Base-by-base conservation (phyloP, 371 early-diverging fungal species). In the Dinochytrium kinnereticum region DNA sequence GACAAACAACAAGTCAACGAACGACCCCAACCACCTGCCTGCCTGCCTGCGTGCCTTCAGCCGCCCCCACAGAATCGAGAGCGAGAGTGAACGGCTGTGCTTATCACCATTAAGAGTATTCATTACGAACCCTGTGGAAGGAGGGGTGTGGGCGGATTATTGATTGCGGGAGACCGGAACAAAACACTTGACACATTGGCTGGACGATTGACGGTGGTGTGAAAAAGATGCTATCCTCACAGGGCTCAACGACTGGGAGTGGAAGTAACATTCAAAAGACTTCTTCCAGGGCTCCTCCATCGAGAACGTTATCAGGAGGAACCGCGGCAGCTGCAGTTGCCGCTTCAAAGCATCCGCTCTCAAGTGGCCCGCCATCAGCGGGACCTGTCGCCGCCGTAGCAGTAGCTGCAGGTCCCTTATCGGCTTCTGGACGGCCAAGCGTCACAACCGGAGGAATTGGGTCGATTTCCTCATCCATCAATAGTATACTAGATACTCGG, bases 321-420 rank as follows among this genome's bases (percentile, higher is more conserved):
- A 37, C 61, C 15, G 61, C 61, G 2, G 61, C 61, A 33, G 61
- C 61, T 13, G 61, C 61, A 10, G 37, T 37, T 5, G 24, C 19
- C n/a, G 36, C 5, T 24, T 28, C 36, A 10, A 61, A 31, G 26
- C 5, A 30, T 34, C 5, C 61, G 13, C 37, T 61, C 5, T 61
- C 61, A 34, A 61, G 61, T 24, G 61, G 61, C 19, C 61, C 61
- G 3, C 61, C 61, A 15, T 61, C 61, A 7, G 61, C 61, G 10
- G 61, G 61, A 26, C 7, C 21, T 17, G 61, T 61, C 15, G 36
- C 61, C 24, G 61, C 34, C 7, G 61, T 61, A 24, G 61, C 61
- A 10, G 19, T 61, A 2, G 61, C 61, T 7, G 61, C 61, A 33
- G 61, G 61, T 13, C 61, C 61, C 15, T 36, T 61, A 17, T 61